Evolutionary conservation across 805 yeast species (phyloP).

Genomic region (Kurtzmaniella fragi): DNA sequence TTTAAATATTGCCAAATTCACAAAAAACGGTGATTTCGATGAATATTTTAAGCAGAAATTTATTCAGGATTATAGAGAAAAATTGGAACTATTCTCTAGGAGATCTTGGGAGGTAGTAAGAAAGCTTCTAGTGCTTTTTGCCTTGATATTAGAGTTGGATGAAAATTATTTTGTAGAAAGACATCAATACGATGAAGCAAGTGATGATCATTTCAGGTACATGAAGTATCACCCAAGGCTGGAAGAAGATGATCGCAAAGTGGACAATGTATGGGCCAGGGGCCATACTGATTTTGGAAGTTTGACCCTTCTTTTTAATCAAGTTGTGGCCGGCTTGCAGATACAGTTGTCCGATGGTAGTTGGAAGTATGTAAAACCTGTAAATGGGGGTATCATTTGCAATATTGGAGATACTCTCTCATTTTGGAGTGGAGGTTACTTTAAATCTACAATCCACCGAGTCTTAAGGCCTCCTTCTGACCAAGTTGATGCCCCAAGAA

Average conservation of each 20-base stretch:
- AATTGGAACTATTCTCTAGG: constrained; percentile 16
- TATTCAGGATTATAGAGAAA: constrained; percentile 16
- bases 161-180: constrained; percentile 27
- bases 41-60: constrained; percentile 15
- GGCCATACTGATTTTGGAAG: constrained; percentile 35
- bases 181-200: constrained; percentile 26
- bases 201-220: constrained; percentile 29
- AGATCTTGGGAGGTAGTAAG: constrained; percentile 17
- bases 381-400: constrained; percentile 25
- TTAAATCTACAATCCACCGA: constrained; percentile 30
- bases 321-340: constrained; percentile 32
- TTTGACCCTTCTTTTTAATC: constrained; percentile 29
- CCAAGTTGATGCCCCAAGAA: constrained; percentile 23
- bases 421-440: constrained; percentile 32
- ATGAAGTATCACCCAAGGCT: constrained; percentile 28
- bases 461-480: constrained; percentile 32
- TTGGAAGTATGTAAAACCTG: constrained; percentile 33
- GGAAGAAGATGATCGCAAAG: constrained; percentile 23
- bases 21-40: constrained; percentile 14
- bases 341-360: constrained; percentile 21
- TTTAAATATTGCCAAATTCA: constrained; percentile 29
- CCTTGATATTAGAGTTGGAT: constrained; percentile 27
- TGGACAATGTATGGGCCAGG: constrained; percentile 27
- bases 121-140: constrained; percentile 24
- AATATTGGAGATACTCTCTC: constrained; percentile 31